Conservation (phyloP, 495 filamentous ascomycete genomes). For the Neurospora cerealis region DNA sequence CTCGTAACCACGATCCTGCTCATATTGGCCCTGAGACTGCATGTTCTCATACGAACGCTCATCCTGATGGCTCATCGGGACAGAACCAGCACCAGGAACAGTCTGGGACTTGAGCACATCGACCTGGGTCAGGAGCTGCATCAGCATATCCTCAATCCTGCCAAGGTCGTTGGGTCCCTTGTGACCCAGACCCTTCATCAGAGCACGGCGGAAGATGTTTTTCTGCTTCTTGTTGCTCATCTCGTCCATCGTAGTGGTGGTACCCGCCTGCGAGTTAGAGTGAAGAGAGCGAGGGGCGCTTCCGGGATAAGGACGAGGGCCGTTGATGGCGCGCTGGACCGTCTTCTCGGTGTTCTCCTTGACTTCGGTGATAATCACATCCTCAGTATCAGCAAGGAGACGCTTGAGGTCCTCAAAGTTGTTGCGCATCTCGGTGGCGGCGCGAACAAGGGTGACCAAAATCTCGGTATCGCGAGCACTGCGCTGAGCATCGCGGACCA, state of each 20-base stretch:
- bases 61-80: constrained; percentile 25
- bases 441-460: constrained; percentile 82
- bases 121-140: constrained; percentile 82
- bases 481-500: constrained; percentile 91
- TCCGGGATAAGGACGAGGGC: constrained; percentile 76
- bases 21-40: constrained; percentile 40
- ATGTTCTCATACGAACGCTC: constrained; percentile 45
- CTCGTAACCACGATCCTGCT: constrained; percentile 62
- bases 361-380: constrained; percentile 68
- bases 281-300: constrained; percentile 47
- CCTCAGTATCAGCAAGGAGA: constrained; percentile 78
- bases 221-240: constrained; percentile 61
- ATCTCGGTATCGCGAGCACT: constrained; percentile 97
- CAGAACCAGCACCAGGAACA: constrained; percentile 21
- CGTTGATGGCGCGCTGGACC: constrained; percentile 69
- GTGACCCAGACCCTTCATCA: constrained; percentile 69
- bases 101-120: constrained; percentile 68
- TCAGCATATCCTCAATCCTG: constrained; percentile 92
- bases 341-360: constrained; percentile 80
- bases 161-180: constrained; percentile 80
- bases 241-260: constrained; percentile 50
- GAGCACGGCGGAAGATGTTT: constrained; percentile 81
- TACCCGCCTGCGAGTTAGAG: constrained; percentile 49
- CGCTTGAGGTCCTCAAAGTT: constrained; percentile 96
- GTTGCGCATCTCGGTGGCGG: constrained; percentile 93